These are phyloP conservation scores for Candida ascalaphidarum DNA, from an alignment of 805 yeast genomes.

Conservation along the genomic window DNA sequence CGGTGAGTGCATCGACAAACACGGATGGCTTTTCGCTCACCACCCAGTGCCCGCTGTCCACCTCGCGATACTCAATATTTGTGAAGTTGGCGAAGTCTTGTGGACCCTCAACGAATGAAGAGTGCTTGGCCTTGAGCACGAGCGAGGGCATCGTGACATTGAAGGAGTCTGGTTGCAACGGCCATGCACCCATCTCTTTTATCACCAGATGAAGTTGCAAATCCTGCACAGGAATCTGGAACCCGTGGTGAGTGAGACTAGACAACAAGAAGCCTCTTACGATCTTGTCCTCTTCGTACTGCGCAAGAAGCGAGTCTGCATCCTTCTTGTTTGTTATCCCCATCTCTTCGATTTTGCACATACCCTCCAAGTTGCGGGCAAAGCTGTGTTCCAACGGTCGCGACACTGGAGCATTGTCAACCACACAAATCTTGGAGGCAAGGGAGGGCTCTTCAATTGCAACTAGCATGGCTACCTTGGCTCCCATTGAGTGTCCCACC, in stretches of 20 bases:
- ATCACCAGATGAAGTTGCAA: constrained; percentile 6
- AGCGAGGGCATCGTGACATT: constrained; percentile 24
- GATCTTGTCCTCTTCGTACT: constrained; percentile 14
- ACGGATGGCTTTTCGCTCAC: constrained; percentile 29
- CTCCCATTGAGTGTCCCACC: constrained; percentile 57
- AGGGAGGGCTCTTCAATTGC: constrained; percentile 31
- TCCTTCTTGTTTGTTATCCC: constrained; percentile 1
- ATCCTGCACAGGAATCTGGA: constrained; percentile 8
- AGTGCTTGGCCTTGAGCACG: constrained; percentile 35
- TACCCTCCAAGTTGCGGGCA: constrained; percentile 26
- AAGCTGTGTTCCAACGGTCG: constrained; percentile 27
- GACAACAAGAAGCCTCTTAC: constrained; percentile 30
- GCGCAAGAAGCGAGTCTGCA: constrained; percentile 13
- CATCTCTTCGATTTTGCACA: constrained; percentile 25
- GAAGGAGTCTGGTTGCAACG: constrained; percentile 2
- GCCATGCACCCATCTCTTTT: constrained; percentile 8
- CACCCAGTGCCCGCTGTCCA: constrained; percentile 30
- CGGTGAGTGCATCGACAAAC: constrained; percentile 9
- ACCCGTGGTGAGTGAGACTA: constrained; percentile 18
- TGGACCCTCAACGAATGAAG: constrained; percentile 30
- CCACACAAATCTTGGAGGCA: constrained; percentile 34
- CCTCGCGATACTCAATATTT: constrained; percentile 8
- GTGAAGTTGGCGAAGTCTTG: constrained; percentile 19
- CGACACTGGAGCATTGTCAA: constrained; percentile 40
- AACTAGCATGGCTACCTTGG: constrained; percentile 43